These are phyloP conservation scores for Stemphylium lycopersici DNA, from an alignment of 2,329 filamentous ascomycete species.

Conservation along the genomic window DNA sequence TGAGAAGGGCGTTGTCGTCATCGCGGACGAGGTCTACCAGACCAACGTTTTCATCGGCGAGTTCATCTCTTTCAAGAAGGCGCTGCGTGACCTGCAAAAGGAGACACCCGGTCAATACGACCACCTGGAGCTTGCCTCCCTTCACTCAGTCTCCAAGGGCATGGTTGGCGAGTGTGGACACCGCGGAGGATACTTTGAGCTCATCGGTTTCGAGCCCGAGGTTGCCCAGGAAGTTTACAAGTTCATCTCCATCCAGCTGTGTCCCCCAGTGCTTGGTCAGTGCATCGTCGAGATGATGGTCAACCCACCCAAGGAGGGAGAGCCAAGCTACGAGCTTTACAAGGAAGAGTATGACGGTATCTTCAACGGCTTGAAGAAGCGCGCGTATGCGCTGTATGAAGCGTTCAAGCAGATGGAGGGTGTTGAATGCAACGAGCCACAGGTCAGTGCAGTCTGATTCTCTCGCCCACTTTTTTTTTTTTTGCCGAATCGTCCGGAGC, in stretches of 20 bases:
- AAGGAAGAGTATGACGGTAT: slow-evolving; percentile 83
- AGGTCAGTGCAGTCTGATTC: slow-evolving; percentile 52
- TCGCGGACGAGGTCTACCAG: slow-evolving; percentile 98
- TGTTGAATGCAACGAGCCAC: slow-evolving; percentile 85
- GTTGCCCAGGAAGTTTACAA: slow-evolving; percentile 98
- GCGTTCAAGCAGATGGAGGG: slow-evolving; percentile 96
- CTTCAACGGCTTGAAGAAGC: slow-evolving; percentile 75
- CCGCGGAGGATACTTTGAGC: slow-evolving; percentile 96
- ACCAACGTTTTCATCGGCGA: slow-evolving; percentile 96
- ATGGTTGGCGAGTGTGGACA: slow-evolving; percentile 99
- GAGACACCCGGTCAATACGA: slow-evolving; percentile 74
- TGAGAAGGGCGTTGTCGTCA: slow-evolving; percentile 82
- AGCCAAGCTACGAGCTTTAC: slow-evolving; percentile 85
- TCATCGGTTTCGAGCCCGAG: slow-evolving; percentile 82
- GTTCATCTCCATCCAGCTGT: slow-evolving; percentile 96
- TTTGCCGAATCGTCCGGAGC: not conserved
- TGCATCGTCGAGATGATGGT: slow-evolving; percentile 98
- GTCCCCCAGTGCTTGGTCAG: slow-evolving; percentile 92
- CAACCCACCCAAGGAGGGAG: slow-evolving; percentile 84
- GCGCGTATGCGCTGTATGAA: slow-evolving; percentile 84
- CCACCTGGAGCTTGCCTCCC: slow-evolving; percentile 82
- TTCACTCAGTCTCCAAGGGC: slow-evolving; percentile 95
- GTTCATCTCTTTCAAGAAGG: slow-evolving; percentile 95
- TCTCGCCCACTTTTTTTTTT: not conserved
- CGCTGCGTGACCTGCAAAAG: slow-evolving; percentile 80